phyloP scores from a whole-genome alignment of 1,284 basidiomycete species.

The Ganoderma leucocontextum region DNA sequence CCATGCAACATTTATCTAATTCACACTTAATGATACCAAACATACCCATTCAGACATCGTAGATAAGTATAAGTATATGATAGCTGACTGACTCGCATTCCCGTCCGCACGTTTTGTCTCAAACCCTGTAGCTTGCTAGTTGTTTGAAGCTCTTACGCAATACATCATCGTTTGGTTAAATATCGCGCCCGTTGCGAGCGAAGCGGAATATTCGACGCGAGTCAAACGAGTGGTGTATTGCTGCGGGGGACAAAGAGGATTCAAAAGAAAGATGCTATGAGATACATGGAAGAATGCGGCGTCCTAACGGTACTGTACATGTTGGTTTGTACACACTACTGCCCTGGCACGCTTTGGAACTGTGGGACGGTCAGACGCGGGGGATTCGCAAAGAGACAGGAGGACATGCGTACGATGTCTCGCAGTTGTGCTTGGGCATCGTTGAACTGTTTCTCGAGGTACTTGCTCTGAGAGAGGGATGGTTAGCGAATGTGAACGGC shows the following conservation, averaged over 20 bases:
- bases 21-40: background rate
- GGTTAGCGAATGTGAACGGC: background rate
- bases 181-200: no score
- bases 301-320: background rate
- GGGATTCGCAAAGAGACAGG: background rate
- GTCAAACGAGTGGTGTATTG: background rate
- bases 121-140: slow-evolving; percentile 4
- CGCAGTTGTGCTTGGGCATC: slow-evolving; percentile 87
- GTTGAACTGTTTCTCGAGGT: slow-evolving; percentile 90
- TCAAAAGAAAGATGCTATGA: background rate
- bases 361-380: slow-evolving; percentile 35
- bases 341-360: slow-evolving; percentile 71
- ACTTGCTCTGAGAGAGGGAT: slow-evolving; percentile 72
- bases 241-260: background rate
- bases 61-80: background rate
- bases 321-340: slow-evolving; percentile 36
- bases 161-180: background rate
- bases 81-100: background rate
- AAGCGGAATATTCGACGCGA: background rate
- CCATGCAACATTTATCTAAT: background rate
- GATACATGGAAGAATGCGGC: background rate
- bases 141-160: background rate
- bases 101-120: background rate
- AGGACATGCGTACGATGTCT: slow-evolving; percentile 74
- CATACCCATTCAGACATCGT: background rate